Percentiles rank a stretch among this genome's conserved stretches.
phyloP scores from a whole-genome alignment of 2,329 filamentous ascomycete genomes.

The Ascochyta pisi region DNA sequence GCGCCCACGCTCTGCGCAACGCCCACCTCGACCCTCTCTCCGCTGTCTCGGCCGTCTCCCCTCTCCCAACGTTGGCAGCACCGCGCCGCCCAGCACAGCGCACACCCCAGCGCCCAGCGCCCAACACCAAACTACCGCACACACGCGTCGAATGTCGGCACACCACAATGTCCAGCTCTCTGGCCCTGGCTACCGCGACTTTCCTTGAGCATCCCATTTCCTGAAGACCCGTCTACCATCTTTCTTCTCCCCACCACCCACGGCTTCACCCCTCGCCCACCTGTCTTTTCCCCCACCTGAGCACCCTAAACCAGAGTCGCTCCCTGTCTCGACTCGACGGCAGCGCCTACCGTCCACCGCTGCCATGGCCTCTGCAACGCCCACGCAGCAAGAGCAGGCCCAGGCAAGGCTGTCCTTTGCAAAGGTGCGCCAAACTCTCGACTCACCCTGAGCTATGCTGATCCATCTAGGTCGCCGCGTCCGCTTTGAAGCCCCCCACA shows the following conservation, averaged over 20 bases:
- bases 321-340: background rate
- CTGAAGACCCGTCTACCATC: slow-evolving; percentile 43
- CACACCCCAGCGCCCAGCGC: too few species aligned
- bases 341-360: slow-evolving; percentile 5
- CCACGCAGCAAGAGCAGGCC: slow-evolving; percentile 37
- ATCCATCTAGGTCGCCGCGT: slow-evolving; percentile 50
- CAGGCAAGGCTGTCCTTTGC: slow-evolving; percentile 72
- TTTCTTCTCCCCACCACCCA: slow-evolving; percentile 38
- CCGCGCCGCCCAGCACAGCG: too few species aligned
- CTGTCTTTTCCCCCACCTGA: slow-evolving; percentile 7
- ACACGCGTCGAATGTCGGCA: slow-evolving; percentile 52
- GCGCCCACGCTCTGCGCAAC: slow-evolving; percentile 17
- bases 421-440: slow-evolving; percentile 63
- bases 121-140: slow-evolving; percentile 14
- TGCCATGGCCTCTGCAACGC: slow-evolving; percentile 43
- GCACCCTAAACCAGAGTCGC: background rate
- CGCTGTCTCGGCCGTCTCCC: too few species aligned
- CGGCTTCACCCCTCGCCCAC: background rate
- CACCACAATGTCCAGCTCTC: slow-evolving; percentile 58
- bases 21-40: too few species aligned
- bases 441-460: slow-evolving; percentile 13
- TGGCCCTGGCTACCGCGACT: slow-evolving; percentile 55
- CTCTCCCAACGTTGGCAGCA: too few species aligned
- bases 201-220: slow-evolving; percentile 61
- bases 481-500: slow-evolving; percentile 42